Percentiles rank a stretch among this genome's conserved stretches.
These are phyloP conservation scores for Recurvomyces mirabilis DNA, from an alignment of 495 filamentous ascomycete genomes.

Conservation along the genomic window DNA sequence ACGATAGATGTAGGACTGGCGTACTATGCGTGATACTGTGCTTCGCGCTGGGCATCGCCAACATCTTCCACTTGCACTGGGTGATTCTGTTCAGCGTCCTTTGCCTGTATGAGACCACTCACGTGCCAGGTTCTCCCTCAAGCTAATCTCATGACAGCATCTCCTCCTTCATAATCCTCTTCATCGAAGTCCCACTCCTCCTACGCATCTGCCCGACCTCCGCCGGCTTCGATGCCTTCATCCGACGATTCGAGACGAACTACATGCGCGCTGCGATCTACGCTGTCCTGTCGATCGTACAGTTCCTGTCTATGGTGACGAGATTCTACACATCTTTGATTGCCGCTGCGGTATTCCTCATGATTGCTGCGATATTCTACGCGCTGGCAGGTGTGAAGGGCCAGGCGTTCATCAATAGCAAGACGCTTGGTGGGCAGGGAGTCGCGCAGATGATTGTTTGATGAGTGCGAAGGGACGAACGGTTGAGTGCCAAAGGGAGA, in stretches of 20 bases:
- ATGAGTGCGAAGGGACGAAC: neutral
- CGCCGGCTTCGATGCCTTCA: constrained; percentile 72
- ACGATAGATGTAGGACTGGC: constrained; percentile 59
- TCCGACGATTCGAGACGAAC: constrained; percentile 86
- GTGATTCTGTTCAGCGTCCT: constrained; percentile 74
- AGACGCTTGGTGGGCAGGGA: constrained; percentile 89
- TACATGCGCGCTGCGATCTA: constrained; percentile 97
- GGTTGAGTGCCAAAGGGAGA: neutral
- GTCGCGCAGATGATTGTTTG: constrained; percentile 95
- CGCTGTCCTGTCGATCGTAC: constrained; percentile 61
- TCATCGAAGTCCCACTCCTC: constrained; percentile 92
- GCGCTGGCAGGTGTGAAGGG: constrained; percentile 72
- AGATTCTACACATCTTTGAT: constrained; percentile 60
- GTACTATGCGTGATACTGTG: constrained; percentile 90
- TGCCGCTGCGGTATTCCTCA: constrained; percentile 72
- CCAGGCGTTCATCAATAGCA: constrained; percentile 91
- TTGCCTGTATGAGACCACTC: constrained; percentile 57
- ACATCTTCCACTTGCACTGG: constrained; percentile 60
- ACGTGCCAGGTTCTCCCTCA: constrained; percentile 1
- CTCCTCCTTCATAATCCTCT: constrained; percentile 78
- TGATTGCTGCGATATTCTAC: constrained; percentile 72
- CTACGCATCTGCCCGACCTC: constrained; percentile 97
- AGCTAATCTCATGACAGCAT: constrained; percentile 40
- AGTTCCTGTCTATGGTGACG: constrained; percentile 65
- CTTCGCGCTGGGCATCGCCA: constrained; percentile 87